Evolutionary conservation across 192 early-diverging fungal genomes (phyloP), one percentile per base, ranked within the genome.

Genomic region (Geranomyces michiganensis): DNA sequence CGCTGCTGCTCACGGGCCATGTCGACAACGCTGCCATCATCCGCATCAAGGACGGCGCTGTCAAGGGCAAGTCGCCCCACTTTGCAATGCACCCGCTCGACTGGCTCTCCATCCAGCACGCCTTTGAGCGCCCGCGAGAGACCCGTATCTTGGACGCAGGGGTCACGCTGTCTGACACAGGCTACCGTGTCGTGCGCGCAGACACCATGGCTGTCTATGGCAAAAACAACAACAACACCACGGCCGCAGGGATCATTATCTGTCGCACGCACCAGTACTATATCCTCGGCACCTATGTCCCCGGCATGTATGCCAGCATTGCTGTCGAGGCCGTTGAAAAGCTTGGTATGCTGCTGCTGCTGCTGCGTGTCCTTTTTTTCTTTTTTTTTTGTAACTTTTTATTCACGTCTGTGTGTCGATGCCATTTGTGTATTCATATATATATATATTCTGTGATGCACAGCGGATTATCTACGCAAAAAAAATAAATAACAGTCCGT

Each of bases 311-410:
- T 79, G 85, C 82, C 1, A 77, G 76, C 55, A 79, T 86, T 21
- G 79, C 80, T 41, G 85, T 73, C 2, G 85, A 86, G 58, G 80
- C 85, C 2, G 80, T 86, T 0, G 85, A 86, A 61, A 86, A 86
- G 53, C 61, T 86, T 0, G 83, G 80, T 82, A 71, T 26, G 22
- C 41, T 4, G 44, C 3, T 8, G n/a, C 1, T n/a, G n/a, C n/a
- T n/a, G n/a, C n/a, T n/a, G n/a, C n/a, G n/a, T n/a, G n/a, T n/a
- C n/a, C n/a, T n/a, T n/a, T n/a, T n/a, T n/a, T n/a, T n/a, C n/a
- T n/a, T n/a, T n/a, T n/a, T n/a, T n/a, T n/a, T n/a, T n/a, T n/a
- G n/a, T n/a, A n/a, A n/a, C n/a, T n/a, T n/a, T n/a, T n/a, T n/a
- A n/a, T n/a, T n/a, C n/a, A n/a, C n/a, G n/a, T n/a, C n/a, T n/a